These are phyloP conservation scores for Aspergillus arachidicola DNA, from an alignment of 2,329 filamentous ascomycete species.

Conservation along the genomic window DNA sequence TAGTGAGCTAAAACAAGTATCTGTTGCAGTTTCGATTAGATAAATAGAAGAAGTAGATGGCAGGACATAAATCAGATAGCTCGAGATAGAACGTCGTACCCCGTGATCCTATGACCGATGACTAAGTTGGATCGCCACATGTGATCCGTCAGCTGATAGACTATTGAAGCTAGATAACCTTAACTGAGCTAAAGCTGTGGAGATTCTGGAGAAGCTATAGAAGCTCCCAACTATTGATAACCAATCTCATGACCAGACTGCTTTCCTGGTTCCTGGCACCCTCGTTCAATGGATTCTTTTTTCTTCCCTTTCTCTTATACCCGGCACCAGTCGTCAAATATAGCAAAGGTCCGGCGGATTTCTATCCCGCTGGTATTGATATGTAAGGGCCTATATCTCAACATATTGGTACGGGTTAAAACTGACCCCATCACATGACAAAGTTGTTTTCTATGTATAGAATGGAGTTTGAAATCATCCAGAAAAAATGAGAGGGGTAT, in stretches of 20 bases:
- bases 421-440: not conserved
- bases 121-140: conserved; percentile 14
- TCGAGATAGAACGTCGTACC: conserved; percentile 6
- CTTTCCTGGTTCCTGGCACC: not conserved
- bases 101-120: conserved; percentile 15
- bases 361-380: too few relatives aligned
- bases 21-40: not conserved
- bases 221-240: not conserved
- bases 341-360: too few relatives aligned
- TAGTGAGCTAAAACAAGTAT: not conserved
- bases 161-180: not conserved
- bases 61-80: not conserved
- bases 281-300: not conserved
- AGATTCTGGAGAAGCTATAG: not conserved
- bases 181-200: not conserved
- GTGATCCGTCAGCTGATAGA: conserved; percentile 12
- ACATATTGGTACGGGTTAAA: too few relatives aligned
- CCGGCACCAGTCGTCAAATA: too few relatives aligned
- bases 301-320: not conserved
- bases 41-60: not conserved
- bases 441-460: not conserved
- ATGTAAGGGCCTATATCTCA: too few relatives aligned
- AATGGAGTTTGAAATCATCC: not conserved
- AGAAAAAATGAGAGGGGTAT: conserved; percentile 5
- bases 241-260: not conserved